These are phyloP conservation scores for Ramaria rubella DNA, from an alignment of 768 basidiomycete species.

Conservation along the genomic window DNA sequence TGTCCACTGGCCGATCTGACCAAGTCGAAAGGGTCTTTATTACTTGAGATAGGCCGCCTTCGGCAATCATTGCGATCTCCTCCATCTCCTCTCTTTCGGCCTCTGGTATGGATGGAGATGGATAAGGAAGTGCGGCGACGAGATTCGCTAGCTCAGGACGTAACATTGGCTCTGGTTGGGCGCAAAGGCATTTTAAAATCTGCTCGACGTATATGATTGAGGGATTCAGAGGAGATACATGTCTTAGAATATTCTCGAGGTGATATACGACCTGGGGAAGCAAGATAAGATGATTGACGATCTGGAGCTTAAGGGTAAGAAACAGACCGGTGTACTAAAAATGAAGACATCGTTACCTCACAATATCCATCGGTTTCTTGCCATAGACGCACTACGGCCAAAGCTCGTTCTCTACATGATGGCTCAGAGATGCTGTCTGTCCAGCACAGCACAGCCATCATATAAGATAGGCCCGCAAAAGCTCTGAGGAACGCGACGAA, in stretches of 20 bases:
- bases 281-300: conserved; percentile 66
- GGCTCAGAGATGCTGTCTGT: conserved; percentile 68
- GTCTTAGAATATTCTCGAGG: conserved; percentile 61
- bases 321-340: background rate
- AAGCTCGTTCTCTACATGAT: conserved; percentile 53
- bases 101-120: conserved; percentile 56
- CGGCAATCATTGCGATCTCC: conserved; percentile 58
- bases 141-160: conserved; percentile 52
- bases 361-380: conserved; percentile 64
- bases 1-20: conserved; percentile 43
- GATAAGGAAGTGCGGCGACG: conserved; percentile 50
- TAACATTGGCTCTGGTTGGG: conserved; percentile 54
- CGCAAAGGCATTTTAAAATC: conserved; percentile 53
- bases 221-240: conserved; percentile 50
- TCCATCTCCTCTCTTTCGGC: conserved; percentile 52
- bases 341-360: conserved; percentile 41
- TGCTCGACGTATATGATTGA: conserved; percentile 62
- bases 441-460: conserved; percentile 72
- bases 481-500: conserved; percentile 62
- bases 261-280: conserved; percentile 67
- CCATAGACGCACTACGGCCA: conserved; percentile 61
- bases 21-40: conserved; percentile 50
- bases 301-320: conserved; percentile 32
- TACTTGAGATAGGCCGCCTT: conserved; percentile 58
- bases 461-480: conserved; percentile 57